A percentile compares a stretch with the other conserved stretches of the same genome.
Evolutionary conservation across 768 basidiomycete species (phyloP).

Genomic region (Leucocoprinus birnbaumii): DNA sequence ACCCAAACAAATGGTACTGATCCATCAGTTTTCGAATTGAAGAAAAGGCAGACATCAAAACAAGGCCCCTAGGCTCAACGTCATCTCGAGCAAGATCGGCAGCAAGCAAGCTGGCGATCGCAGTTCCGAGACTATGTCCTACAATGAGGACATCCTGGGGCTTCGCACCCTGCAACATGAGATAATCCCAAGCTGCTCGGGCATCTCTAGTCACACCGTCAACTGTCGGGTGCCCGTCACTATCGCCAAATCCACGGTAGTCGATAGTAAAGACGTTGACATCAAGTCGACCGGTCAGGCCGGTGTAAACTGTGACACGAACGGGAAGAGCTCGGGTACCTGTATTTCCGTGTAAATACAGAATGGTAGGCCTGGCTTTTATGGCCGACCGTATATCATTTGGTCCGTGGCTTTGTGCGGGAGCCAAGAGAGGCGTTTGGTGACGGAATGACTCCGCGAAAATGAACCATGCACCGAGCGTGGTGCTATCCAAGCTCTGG

Average conservation of each 20-base stretch:
- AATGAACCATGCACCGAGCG: conserved; percentile 67
- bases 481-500: conserved; percentile 59
- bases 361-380: conserved; percentile 47
- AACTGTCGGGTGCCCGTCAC: conserved; percentile 59
- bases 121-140: conserved; percentile 79
- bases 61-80: conserved; percentile 35
- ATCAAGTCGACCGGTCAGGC: conserved; percentile 46
- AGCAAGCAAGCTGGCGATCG: conserved; percentile 47
- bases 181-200: conserved; percentile 61
- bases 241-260: conserved; percentile 78
- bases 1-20: conserved; percentile 60
- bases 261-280: conserved; percentile 68
- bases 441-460: conserved; percentile 51
- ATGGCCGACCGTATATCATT: conserved; percentile 28
- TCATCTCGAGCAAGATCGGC: conserved; percentile 44
- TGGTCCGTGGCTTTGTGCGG: conserved; percentile 23
- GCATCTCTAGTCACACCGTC: conserved; percentile 60
- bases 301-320: conserved; percentile 50
- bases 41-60: conserved; percentile 42
- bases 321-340: conserved; percentile 53
- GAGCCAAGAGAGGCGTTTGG: conserved; percentile 22
- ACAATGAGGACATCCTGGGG: conserved; percentile 54
- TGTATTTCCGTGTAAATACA: conserved; percentile 76
- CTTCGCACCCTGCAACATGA: conserved; percentile 45
- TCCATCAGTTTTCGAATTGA: conserved; percentile 58